These are phyloP conservation scores for Thermochaetoides thermophila DNA, from an alignment of 495 filamentous ascomycete species.

Conservation along the genomic window DNA sequence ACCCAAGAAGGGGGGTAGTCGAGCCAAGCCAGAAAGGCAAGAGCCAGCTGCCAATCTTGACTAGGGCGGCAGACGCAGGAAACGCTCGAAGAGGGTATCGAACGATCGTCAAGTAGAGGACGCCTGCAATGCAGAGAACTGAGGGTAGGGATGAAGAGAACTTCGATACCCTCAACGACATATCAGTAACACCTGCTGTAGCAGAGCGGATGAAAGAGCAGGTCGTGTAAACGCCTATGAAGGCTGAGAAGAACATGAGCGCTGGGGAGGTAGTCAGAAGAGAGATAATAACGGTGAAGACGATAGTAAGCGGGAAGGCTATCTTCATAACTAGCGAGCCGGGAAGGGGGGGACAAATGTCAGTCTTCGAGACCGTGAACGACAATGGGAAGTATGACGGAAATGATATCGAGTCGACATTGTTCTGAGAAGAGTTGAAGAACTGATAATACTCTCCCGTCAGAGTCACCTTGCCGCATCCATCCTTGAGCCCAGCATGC, in stretches of 20 bases:
- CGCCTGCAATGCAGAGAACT: conserved; percentile 55
- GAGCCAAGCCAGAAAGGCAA: conserved; percentile 62
- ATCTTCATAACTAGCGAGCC: conserved; percentile 46
- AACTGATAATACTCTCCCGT: conserved; percentile 54
- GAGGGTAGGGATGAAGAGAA: conserved; percentile 33
- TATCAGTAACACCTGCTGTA: too few species aligned
- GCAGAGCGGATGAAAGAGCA: too few species aligned
- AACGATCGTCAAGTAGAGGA: conserved; percentile 52
- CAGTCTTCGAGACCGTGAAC: conserved; percentile 42
- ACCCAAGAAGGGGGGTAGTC: too few species aligned
- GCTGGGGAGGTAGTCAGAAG: conserved; percentile 53
- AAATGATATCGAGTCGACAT: conserved; percentile 53
- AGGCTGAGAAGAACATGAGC: conserved; percentile 57
- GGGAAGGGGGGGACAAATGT: too few species aligned
- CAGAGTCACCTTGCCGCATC: conserved; percentile 41
- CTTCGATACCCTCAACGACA: too few species aligned
- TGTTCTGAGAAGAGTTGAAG: conserved; percentile 41
- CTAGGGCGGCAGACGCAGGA: conserved; percentile 28
- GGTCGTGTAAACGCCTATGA: too few species aligned
- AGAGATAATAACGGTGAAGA: conserved; percentile 49
- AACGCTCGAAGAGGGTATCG: conserved; percentile 38
- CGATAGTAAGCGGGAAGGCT: conserved; percentile 50
- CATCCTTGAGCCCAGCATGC: conserved; percentile 48
- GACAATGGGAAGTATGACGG: conserved; percentile 66
- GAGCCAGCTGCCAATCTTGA: conserved; percentile 44